phyloP scores from a whole-genome alignment of 768 basidiomycete species.

The Nidula microcarpa region DNA sequence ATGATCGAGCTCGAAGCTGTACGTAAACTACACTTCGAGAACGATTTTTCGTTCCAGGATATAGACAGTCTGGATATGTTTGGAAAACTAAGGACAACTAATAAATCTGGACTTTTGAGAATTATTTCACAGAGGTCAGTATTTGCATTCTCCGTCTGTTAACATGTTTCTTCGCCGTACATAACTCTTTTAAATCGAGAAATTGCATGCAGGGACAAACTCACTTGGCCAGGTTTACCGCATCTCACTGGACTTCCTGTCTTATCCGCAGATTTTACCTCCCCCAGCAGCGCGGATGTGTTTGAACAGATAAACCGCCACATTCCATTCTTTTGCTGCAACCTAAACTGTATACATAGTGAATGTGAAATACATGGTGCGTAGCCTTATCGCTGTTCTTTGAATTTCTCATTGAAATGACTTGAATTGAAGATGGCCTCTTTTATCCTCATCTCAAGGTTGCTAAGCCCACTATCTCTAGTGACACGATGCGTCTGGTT shows the following conservation, averaged over 20 bases:
- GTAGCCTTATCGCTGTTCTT: neutral
- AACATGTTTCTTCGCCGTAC: neutral
- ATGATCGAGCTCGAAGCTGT: slow-evolving; percentile 44
- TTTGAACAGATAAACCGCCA: slow-evolving; percentile 24
- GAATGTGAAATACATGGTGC: slow-evolving; percentile 25
- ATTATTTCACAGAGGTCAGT: slow-evolving; percentile 37
- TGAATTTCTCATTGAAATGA: neutral
- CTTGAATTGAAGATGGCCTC: slow-evolving; percentile 1
- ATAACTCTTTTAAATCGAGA: neutral
- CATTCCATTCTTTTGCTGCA: slow-evolving; percentile 39
- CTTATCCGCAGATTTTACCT: slow-evolving; percentile 8
- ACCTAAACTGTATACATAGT: slow-evolving; percentile 43
- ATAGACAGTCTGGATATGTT: slow-evolving; percentile 30
- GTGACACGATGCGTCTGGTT: neutral
- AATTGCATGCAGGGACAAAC: slow-evolving; percentile 26
- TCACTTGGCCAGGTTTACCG: slow-evolving; percentile 31
- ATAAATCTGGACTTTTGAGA: slow-evolving; percentile 38
- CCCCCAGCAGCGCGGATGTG: slow-evolving; percentile 19
- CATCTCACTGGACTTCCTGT: slow-evolving; percentile 2
- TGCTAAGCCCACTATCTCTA: neutral
- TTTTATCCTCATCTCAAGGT: neutral
- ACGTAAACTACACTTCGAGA: slow-evolving; percentile 26
- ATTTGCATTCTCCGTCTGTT: no score
- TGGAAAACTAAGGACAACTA: slow-evolving; percentile 15
- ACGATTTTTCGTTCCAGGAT: slow-evolving; percentile 24